Base-by-base conservation (phyloP, 345 rosid genomes). In the Acer yangbiense region DNA sequence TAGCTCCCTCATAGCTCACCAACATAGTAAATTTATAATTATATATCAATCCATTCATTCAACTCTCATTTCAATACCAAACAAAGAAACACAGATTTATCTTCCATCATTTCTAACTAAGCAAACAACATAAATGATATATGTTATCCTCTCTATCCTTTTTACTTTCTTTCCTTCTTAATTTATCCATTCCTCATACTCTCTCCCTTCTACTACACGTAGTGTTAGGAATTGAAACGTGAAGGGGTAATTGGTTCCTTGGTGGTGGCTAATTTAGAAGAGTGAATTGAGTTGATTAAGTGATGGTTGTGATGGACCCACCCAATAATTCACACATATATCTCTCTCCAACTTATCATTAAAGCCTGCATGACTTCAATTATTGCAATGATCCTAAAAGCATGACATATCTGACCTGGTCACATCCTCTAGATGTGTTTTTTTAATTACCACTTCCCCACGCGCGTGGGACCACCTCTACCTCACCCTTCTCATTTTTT, bases 321-420 rank as follows among this genome's bases (percentile, higher is more conserved):
- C 60, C 54, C 63, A 71, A 77, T 79, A 82, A 86, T 82, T 65
- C 77, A 75, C 58, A 11, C 69, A 35, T 4, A 62, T 75, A 7
- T 55, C 64, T 69, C 78, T 54, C 74, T 72, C 75, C 12, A 76
- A 67, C 83, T 32, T 76, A 89, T 88, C 77, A 88, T 88, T 87
- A 88, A 88, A 90, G 92, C 89, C 89, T 88, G 97, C 96, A 88
- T 90, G 94, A 88, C 76, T 91, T 89, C 98, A 94, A 94, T 94
- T 65, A 94, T 94, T 93, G 98, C 97, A 90, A 91, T 76, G 89
- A 89, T 91, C 94, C 95, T 90, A 86, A 93, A 91, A 90, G 98
- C 98, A 90, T 94, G 97, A 88, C 98, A 92, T 48, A 73, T 83
- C 89, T 84, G 89, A 85, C 90, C 87, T 76, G n/a, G 46, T 84